Conservation (phyloP, 495 filamentous ascomycete genomes). For the Neurospora sublineolata region DNA sequence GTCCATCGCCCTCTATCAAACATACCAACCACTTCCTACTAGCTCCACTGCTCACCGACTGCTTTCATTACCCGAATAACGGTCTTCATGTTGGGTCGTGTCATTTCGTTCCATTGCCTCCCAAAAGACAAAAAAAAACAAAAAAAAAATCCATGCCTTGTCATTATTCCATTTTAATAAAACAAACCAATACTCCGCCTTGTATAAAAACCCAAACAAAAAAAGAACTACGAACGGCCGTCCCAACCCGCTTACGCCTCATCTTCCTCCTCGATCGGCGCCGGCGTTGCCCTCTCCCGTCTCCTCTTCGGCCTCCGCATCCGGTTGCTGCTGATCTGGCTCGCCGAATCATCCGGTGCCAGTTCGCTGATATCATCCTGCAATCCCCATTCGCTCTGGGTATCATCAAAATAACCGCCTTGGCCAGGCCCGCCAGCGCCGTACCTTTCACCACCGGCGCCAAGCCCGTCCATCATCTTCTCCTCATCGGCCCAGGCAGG, state of each 20-base stretch:
- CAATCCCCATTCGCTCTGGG: conserved; percentile 50
- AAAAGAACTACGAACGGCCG: neutral
- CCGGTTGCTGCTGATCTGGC: conserved; percentile 72
- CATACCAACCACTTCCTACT: neutral
- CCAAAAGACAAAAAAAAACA: neutral
- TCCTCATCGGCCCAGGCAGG: conserved; percentile 37
- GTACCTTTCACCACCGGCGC: conserved; percentile 17
- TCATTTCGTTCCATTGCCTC: neutral
- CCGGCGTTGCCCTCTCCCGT: conserved; percentile 68
- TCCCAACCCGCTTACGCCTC: conserved; percentile 6
- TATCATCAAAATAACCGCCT: conserved; percentile 17
- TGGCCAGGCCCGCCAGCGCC: conserved; percentile 43
- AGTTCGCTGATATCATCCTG: conserved; percentile 63
- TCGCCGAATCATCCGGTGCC: conserved; percentile 65
- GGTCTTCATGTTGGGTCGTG: neutral
- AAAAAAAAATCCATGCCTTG: neutral
- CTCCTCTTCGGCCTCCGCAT: conserved; percentile 58
- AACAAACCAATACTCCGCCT: neutral
- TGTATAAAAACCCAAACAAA: neutral
- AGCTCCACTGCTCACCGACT: neutral
- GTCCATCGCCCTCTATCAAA: neutral
- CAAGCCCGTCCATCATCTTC: conserved; percentile 35
- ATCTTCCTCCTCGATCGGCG: conserved; percentile 70
- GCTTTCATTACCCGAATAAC: neutral
- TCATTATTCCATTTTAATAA: neutral